A percentile compares a stretch with the other conserved stretches of the same genome.
Evolutionary conservation across 2,329 filamentous ascomycete species (phyloP).

Genomic region (Tolypocladium capitatum): DNA sequence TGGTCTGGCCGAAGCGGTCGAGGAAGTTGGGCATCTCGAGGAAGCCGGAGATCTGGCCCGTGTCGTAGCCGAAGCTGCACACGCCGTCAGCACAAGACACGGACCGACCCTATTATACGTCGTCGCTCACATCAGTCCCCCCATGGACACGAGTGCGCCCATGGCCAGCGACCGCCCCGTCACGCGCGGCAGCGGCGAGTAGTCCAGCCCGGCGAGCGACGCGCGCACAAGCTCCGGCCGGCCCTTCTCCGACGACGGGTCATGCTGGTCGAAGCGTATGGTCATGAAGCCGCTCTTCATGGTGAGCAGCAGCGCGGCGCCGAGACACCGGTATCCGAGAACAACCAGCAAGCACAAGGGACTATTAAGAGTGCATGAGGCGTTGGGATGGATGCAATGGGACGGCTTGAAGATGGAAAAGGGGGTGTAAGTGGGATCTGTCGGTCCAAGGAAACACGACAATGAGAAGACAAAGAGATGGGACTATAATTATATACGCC

Average conservation of each 20-base stretch:
- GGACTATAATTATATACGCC: no score
- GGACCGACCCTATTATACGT: no score
- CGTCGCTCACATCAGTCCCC: constrained; percentile 30
- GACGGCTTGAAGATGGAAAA: rapidly evolving
- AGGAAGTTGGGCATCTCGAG: constrained; percentile 45
- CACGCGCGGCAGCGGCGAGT: constrained; percentile 28
- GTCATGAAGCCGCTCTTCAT: constrained; percentile 12
- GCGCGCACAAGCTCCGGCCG: constrained; percentile 14
- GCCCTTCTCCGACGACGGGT: constrained; percentile 25
- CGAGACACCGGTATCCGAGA: background rate
- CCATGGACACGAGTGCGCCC: constrained; percentile 29
- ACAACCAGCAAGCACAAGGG: background rate
- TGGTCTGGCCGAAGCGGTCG: constrained; percentile 32
- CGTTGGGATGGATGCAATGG: background rate
- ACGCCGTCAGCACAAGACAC: background rate
- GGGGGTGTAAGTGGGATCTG: background rate
- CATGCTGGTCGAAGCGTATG: constrained; percentile 29
- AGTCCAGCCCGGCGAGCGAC: constrained; percentile 27
- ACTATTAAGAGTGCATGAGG: background rate
- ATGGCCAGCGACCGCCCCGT: constrained; percentile 23
- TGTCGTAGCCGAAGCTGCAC: constrained; percentile 31
- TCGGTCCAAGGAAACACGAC: background rate
- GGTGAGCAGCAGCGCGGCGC: background rate
- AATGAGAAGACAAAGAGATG: no score
- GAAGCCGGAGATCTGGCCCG: constrained; percentile 43